phyloP scores from a whole-genome alignment of 495 filamentous ascomycete species.

The Talaromyces adpressus region DNA sequence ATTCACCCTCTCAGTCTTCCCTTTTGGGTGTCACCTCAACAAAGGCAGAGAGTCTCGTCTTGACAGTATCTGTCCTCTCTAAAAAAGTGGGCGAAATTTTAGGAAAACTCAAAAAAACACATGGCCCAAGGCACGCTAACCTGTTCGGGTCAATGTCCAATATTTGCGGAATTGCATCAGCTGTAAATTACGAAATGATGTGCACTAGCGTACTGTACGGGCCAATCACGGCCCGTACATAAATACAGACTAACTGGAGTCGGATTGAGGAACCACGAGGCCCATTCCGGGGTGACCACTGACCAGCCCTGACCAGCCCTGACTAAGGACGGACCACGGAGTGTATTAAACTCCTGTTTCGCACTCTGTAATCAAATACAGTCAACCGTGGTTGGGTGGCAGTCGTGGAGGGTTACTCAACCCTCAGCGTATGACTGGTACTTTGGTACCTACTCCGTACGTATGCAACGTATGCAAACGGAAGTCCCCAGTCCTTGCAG shows the following conservation, averaged over 20 bases:
- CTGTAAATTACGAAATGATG: not conserved
- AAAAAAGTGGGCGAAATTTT: not conserved
- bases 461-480: not conserved
- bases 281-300: not conserved
- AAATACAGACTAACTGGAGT: not conserved
- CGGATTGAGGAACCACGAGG: not conserved
- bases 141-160: not conserved
- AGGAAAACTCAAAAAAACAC: not conserved
- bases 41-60: too few species aligned
- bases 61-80: too few species aligned
- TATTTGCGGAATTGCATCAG: not conserved
- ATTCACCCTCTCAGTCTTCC: not conserved
- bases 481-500: not conserved
- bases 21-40: too few species aligned
- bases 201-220: not conserved
- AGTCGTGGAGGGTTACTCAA: not conserved
- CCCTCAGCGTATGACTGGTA: not conserved
- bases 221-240: not conserved
- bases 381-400: too few species aligned
- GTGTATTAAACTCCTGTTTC: not conserved
- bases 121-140: not conserved
- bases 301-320: not conserved
- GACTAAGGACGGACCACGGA: not conserved
- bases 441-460: too few species aligned
- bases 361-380: too few species aligned